Evolutionary conservation across 2,329 filamentous ascomycete genomes (phyloP).

Genomic region (Trichoderma simmonsii): DNA sequence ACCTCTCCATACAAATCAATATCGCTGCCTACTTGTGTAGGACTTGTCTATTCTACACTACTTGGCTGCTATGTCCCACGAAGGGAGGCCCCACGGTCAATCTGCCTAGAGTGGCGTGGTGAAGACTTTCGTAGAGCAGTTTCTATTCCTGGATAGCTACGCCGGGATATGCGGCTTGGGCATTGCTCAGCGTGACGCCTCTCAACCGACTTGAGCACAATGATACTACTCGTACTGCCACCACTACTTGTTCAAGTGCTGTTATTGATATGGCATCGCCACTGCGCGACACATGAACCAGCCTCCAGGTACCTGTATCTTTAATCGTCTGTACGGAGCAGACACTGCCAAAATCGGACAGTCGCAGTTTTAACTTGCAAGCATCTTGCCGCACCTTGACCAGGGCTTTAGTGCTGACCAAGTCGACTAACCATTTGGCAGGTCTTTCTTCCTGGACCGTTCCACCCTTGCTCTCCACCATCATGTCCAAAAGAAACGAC

Average conservation of each 20-base stretch:
- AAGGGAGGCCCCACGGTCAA: background rate
- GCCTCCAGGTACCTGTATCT: background rate
- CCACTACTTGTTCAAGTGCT: background rate
- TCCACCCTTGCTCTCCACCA: constrained; percentile 2
- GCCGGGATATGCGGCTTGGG: background rate
- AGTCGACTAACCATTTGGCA: constrained; percentile 19
- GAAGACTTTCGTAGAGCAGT: background rate
- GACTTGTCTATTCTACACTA: background rate
- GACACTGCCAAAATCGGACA: background rate
- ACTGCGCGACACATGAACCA: background rate
- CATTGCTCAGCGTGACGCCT: background rate
- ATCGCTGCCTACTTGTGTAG: background rate
- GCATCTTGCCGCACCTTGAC: constrained; percentile 19
- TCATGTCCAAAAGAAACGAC: background rate
- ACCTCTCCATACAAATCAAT: background rate
- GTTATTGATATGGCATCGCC: background rate
- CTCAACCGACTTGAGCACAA: background rate
- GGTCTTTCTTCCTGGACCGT: constrained; percentile 13
- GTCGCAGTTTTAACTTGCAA: constrained; percentile 4
- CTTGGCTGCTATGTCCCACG: background rate
- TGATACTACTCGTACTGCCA: background rate
- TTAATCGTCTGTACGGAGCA: background rate
- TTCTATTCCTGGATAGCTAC: background rate
- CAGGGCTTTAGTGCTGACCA: constrained; percentile 19
- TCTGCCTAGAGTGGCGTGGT: background rate